phyloP scores from a whole-genome alignment of 2,329 filamentous ascomycete species.

The Dactylellina haptotyla region DNA sequence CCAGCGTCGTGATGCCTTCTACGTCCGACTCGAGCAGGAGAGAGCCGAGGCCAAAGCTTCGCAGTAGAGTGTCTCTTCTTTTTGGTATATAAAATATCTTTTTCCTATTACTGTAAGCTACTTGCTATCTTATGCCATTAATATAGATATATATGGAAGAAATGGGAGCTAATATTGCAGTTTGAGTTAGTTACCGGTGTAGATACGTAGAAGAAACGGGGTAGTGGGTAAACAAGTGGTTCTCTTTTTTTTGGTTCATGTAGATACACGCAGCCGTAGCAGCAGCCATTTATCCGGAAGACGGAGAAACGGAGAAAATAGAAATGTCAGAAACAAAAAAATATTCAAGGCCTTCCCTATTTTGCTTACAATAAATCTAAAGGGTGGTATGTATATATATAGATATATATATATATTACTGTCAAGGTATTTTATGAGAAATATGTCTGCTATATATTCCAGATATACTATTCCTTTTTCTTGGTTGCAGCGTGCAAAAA shows the following conservation, averaged over 20 bases:
- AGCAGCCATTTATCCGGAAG: too few species aligned
- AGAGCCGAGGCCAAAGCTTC: slow-evolving; percentile 58
- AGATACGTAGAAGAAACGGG: background rate
- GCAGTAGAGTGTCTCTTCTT: slow-evolving; percentile 15
- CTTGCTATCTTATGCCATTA: background rate
- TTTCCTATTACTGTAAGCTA: background rate
- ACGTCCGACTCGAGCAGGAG: slow-evolving; percentile 62
- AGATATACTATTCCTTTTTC: background rate
- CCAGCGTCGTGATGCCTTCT: slow-evolving; percentile 62
- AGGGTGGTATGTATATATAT: too few species aligned
- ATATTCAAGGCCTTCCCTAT: too few species aligned
- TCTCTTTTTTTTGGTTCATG: too few species aligned
- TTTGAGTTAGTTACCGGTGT: background rate
- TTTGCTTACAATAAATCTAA: too few species aligned
- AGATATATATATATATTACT: too few species aligned
- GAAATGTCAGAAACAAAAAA: too few species aligned
- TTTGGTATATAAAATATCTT: background rate
- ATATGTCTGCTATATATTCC: too few species aligned
- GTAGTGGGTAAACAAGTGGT: background rate
- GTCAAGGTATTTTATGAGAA: too few species aligned
- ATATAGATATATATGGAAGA: background rate
- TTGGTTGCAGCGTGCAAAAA: background rate
- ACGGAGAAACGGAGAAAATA: too few species aligned
- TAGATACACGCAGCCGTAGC: too few species aligned
- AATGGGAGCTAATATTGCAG: background rate